phyloP scores from a whole-genome alignment of 2,329 filamentous ascomycete species.

The Didymella glomerata region DNA sequence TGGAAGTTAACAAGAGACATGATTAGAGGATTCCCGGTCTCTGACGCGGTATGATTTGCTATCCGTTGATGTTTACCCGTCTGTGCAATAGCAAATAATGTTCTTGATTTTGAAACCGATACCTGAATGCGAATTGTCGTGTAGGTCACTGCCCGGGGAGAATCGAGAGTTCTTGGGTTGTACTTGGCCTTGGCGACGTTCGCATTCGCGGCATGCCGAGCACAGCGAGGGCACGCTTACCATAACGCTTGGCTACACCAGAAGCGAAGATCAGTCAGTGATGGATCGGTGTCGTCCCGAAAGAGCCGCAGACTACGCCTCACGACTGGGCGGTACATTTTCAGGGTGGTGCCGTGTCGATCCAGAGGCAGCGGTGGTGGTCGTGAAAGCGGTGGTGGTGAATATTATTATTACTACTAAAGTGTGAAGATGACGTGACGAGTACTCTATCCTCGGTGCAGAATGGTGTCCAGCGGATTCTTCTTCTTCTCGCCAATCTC shows the following conservation, averaged over 20 bases:
- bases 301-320: not conserved
- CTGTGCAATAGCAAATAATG: not conserved
- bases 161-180: constrained; percentile 11
- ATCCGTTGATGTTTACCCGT: not conserved
- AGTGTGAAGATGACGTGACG: not conserved
- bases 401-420: constrained; percentile 14
- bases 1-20: not conserved
- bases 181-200: constrained; percentile 9
- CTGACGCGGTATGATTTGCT: not conserved
- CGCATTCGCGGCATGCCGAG: constrained; percentile 3
- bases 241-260: not conserved
- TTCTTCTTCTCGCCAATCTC: constrained; percentile 35
- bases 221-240: not conserved
- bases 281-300: not conserved
- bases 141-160: constrained; percentile 3
- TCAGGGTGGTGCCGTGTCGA: not conserved
- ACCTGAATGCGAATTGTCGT: not conserved
- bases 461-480: constrained; percentile 38
- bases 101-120: not conserved
- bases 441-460: constrained; percentile 34
- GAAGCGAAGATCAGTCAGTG: not conserved
- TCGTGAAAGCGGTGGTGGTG: not conserved
- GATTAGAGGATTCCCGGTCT: not conserved
- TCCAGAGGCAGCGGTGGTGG: not conserved
- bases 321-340: not conserved